Base-by-base conservation (phyloP, 495 filamentous ascomycete genomes). In the Hyaloscypha finlandica region DNA sequence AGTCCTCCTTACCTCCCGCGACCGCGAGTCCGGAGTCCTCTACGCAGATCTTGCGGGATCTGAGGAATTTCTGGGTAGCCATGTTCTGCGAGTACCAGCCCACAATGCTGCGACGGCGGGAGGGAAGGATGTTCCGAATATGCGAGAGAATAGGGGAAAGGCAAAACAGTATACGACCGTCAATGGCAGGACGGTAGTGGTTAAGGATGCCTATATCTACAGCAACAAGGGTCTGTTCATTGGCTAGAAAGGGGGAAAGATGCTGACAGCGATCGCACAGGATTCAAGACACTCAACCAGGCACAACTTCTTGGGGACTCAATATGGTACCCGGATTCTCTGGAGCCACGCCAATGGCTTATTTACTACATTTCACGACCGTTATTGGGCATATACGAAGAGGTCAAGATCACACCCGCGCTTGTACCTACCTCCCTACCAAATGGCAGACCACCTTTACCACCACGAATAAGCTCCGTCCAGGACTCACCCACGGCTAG, bases 301-400 rank as follows among this genome's bases (percentile, higher is more conserved):
- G 91, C 93, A 30, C 96, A 95, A 77, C 80, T 99, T 25, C 79
- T 98, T 51, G 86, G 88, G 66, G 96, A 98, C 75, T 84, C 83
- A 48, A 79, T 97, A n/a, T 97, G 91, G 83, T 94, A 95, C 74
- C 88, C 91, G 37, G 90, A 97, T 68, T 87, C 81, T 22, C 81
- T 89, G 63, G 94, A 97, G 48, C 88, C 91, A 25, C 88, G 91
- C 57, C 89, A 91, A 85, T 99, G 96, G 90, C 86, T 99, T 42
- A 86, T 99, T 61, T 98, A 99, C 83, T 98, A 93, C 76, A 96
- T 99, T 62, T 96, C 94, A 19, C 88, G 87, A 42, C 96, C 96
- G n/a, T 77, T 99, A 63, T 82, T 97, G 32, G 96, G 96, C 19
- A 86, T 86, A 0, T 91, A 88, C 78, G 93, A 96, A 64, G 84